Base-by-base conservation (phyloP, 2,329 filamentous ascomycete genomes). In the Arthrobotrys pseudoclavata region DNA sequence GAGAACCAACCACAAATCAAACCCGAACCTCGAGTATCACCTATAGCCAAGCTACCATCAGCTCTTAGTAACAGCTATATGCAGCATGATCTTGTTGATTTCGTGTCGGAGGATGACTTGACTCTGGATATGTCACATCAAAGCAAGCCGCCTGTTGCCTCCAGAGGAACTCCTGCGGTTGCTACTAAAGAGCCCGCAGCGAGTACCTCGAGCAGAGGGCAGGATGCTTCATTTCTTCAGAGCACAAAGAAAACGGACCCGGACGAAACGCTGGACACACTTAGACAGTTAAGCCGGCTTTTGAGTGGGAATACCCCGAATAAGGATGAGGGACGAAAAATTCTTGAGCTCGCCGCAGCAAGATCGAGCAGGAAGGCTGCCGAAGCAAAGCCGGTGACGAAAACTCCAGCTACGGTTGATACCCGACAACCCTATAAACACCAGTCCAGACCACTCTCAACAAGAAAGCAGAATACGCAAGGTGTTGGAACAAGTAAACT, bases 41-140 rank as follows among this genome's bases (percentile, higher is more conserved):
- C 62, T 20, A 18, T 37, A 9, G 5, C 4, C 7, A 66, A 69
- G 52, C 22, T 52, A 12, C 40, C 50, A 22, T 48, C 37, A 20
- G 67, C 66, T 52, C 60, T 47, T 62, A 70, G 72, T 52, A 70
- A 60, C 13, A 70, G 57, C 45, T 70, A 76, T 34, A 53, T 66
- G 20, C 60, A 70, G 42, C 72, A 76, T 29, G 66, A 70, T 4
- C 66, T 70, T 10, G 66, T 76, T 9, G 72, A 76, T 37, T 76
- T 76, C 47, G 61, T 76, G 45, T 76, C 72, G 7, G 72, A 76
- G 31, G 72, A 76, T 34, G 72, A 76, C 40, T 40, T 76, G 6
- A 76, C 72, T 6, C n/a, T 76, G 15, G 64, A 70, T 29, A 22
- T 76, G 10, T 55, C 67, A 22, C 60, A 13, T 22, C 60, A 70